These are phyloP conservation scores for Tuber brumale DNA, from an alignment of 495 filamentous ascomycete genomes.

Conservation along the genomic window DNA sequence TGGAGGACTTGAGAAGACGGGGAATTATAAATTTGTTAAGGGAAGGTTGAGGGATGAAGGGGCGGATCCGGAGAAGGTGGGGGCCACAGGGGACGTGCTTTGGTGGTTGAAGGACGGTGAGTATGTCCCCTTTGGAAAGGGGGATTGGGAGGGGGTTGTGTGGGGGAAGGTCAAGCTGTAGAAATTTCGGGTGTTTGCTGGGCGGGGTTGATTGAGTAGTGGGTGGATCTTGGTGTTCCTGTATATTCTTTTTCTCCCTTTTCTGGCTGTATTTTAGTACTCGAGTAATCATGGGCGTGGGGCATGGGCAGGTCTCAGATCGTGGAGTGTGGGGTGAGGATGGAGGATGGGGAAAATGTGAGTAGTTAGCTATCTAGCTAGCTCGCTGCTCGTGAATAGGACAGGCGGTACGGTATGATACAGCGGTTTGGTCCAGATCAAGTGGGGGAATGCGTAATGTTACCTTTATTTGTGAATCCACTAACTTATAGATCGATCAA, in stretches of 20 bases:
- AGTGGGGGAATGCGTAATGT: not conserved
- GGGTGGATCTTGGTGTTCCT: conserved; percentile 33
- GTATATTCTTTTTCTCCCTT: conserved; percentile 21
- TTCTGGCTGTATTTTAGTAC: not conserved
- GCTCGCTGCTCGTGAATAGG: not conserved
- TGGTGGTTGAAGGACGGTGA: conserved; percentile 60
- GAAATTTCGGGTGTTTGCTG: conserved; percentile 7
- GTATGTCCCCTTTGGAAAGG: conserved; percentile 60
- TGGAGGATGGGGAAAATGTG: not conserved
- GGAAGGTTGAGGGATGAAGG: conserved; percentile 62
- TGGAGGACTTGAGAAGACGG: conserved; percentile 56
- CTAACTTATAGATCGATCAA: not conserved
- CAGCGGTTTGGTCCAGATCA: not conserved
- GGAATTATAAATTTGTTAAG: conserved; percentile 86
- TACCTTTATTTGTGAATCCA: not conserved
- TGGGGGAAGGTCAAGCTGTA: conserved; percentile 66
- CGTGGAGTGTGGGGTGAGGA: not conserved
- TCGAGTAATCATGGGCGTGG: not conserved
- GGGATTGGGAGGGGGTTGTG: conserved; percentile 63
- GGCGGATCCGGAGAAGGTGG: conserved; percentile 58
- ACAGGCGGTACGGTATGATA: not conserved
- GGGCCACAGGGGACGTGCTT: conserved; percentile 50
- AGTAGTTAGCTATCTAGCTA: not conserved
- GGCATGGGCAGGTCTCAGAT: not conserved
- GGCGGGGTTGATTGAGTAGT: not conserved